Conservation (phyloP, 441 rosid genomes). For the Geranium incanum region DNA sequence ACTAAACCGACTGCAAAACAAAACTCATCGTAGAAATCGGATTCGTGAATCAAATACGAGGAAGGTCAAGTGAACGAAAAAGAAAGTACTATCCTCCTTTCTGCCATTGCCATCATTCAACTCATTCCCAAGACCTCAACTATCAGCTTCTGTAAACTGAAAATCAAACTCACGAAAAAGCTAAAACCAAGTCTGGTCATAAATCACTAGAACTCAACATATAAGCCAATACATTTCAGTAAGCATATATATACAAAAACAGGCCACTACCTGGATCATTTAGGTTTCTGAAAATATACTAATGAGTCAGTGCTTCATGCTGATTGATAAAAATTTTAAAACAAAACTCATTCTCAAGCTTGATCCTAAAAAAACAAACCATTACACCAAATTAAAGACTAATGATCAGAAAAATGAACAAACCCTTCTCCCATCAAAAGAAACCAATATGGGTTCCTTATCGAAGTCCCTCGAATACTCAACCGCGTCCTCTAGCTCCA, state of each 20-base stretch:
- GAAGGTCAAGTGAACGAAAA: not conserved
- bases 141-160: not conserved
- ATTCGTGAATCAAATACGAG: not conserved
- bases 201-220: not conserved
- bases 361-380: not conserved
- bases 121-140: not conserved
- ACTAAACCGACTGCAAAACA: not conserved
- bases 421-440: slow-evolving; percentile 50
- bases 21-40: not conserved
- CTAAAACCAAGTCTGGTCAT: not conserved
- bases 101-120: not conserved
- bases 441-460: slow-evolving; percentile 53
- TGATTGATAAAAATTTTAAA: not conserved
- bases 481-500: slow-evolving; percentile 61
- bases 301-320: not conserved
- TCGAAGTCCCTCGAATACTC: slow-evolving; percentile 54
- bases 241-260: not conserved
- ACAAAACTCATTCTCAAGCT: not conserved
- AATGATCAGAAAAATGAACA: slow-evolving; percentile 13
- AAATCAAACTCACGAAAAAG: not conserved
- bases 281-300: not conserved
- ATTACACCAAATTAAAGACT: not conserved
- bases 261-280: not conserved
- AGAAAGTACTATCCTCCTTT: not conserved
- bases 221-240: not conserved